phyloP scores from a whole-genome alignment of 192 early-diverging fungal species.

The Pilobolus umbonatus region DNA sequence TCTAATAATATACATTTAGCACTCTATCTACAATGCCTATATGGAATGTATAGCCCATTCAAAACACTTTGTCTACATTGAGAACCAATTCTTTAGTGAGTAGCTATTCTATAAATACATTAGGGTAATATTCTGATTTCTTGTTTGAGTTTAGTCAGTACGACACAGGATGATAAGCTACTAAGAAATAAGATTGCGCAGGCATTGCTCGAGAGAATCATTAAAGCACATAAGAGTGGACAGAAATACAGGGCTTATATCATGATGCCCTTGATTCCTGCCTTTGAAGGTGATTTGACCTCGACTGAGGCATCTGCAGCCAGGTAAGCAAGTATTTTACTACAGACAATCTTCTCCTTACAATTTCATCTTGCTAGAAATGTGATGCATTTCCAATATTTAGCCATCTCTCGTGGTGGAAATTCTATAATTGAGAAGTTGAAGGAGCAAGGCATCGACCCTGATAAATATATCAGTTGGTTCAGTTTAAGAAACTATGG shows the following conservation, averaged over 20 bases:
- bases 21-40: constrained; percentile 80
- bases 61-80: constrained; percentile 70
- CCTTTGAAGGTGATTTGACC: constrained; percentile 76
- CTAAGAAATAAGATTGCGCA: constrained; percentile 31
- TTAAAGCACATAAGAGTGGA: constrained; percentile 55
- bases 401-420: constrained; percentile 70
- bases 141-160: constrained; percentile 9
- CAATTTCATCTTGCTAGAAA: constrained; percentile 16
- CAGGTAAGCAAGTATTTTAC: constrained; percentile 10
- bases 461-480: constrained; percentile 66
- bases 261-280: constrained; percentile 78
- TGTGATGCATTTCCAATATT: constrained; percentile 80
- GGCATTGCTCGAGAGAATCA: constrained; percentile 69
- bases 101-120: not conserved
- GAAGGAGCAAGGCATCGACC: constrained; percentile 48
- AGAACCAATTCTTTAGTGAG: constrained; percentile 88
- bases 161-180: constrained; percentile 19
- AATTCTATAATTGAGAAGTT: constrained; percentile 62
- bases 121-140: not conserved
- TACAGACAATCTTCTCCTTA: not conserved
- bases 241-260: constrained; percentile 75
- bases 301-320: constrained; percentile 66
- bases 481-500: constrained; percentile 72
- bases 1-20: no score
- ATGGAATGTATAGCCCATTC: constrained; percentile 23